phyloP scores from a whole-genome alignment of 2,329 filamentous ascomycete species.

The Thielaviopsis populi region DNA sequence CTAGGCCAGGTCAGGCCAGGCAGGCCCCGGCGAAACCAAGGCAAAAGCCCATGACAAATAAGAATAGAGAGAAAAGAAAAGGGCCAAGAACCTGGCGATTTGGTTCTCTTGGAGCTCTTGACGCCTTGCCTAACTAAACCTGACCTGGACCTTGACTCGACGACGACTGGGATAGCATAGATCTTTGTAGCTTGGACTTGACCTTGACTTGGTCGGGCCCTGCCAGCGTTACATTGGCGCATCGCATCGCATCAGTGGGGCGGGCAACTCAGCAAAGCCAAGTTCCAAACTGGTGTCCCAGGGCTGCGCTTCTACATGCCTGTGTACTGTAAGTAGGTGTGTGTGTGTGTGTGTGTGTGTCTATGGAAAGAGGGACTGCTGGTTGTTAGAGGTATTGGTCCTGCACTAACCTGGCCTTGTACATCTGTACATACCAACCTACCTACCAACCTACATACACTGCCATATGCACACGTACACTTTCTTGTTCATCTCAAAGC shows the following conservation, averaged over 20 bases:
- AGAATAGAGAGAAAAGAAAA: not conserved
- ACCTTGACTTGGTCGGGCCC: not conserved
- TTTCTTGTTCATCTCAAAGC: not conserved
- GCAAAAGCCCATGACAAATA: not conserved
- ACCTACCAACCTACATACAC: no score
- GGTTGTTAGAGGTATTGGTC: no score
- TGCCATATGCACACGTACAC: no score
- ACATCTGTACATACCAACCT: no score
- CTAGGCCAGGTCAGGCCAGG: not conserved
- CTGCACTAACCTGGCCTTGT: no score
- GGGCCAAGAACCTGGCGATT: not conserved
- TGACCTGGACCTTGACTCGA: not conserved
- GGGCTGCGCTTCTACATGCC: not conserved
- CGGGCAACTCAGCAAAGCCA: not conserved
- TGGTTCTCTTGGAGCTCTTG: not conserved
- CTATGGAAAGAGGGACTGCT: not conserved
- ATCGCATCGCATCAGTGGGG: constrained; percentile 4
- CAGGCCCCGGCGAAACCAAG: no score
- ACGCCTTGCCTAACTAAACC: not conserved
- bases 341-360: not conserved
- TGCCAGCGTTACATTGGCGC: constrained; percentile 2
- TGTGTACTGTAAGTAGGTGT: not conserved
- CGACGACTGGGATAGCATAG: not conserved
- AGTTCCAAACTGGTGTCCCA: not conserved
- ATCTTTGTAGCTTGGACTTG: constrained; percentile 1